phyloP scores from a whole-genome alignment of 345 rosid genomes.

The Lepidium didymum region DNA sequence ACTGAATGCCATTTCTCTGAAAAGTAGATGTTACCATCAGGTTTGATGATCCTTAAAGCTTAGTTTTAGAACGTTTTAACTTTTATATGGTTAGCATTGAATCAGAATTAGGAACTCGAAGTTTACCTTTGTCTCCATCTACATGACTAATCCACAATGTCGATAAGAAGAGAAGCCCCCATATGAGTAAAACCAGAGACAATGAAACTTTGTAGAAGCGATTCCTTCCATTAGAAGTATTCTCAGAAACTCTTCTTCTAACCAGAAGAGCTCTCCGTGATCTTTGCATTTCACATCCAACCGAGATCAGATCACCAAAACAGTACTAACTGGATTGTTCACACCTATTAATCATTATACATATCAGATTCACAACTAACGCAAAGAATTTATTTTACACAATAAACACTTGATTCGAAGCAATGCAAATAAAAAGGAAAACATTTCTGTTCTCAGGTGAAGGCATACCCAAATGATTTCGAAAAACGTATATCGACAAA shows the following conservation, averaged over 20 bases:
- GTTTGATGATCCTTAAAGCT: neutral
- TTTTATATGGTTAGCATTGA: neutral
- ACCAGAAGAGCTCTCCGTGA: conserved; percentile 81
- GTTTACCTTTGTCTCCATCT: conserved; percentile 53
- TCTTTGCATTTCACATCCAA: conserved; percentile 93
- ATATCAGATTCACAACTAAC: conserved; percentile 5
- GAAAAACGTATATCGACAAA: neutral
- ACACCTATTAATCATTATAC: conserved; percentile 2
- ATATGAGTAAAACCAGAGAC: conserved; percentile 59
- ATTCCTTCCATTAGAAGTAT: conserved; percentile 34
- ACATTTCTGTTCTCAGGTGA: too few relatives aligned
- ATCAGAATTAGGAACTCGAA: neutral
- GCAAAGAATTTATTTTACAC: neutral
- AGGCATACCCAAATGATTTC: neutral
- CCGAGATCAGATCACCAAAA: conserved; percentile 13
- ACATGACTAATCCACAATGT: conserved; percentile 62
- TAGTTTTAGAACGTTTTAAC: neutral
- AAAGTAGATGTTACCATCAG: neutral
- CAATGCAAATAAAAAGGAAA: too few relatives aligned
- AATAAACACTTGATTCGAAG: neutral
- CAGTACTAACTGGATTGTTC: neutral
- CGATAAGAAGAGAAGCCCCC: conserved; percentile 70
- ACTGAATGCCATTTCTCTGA: neutral
- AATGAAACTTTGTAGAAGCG: conserved; percentile 57
- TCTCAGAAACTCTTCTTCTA: conserved; percentile 70